Evolutionary conservation across 2,329 filamentous ascomycete species (phyloP).

Genomic region (Phialophora macrospora): DNA sequence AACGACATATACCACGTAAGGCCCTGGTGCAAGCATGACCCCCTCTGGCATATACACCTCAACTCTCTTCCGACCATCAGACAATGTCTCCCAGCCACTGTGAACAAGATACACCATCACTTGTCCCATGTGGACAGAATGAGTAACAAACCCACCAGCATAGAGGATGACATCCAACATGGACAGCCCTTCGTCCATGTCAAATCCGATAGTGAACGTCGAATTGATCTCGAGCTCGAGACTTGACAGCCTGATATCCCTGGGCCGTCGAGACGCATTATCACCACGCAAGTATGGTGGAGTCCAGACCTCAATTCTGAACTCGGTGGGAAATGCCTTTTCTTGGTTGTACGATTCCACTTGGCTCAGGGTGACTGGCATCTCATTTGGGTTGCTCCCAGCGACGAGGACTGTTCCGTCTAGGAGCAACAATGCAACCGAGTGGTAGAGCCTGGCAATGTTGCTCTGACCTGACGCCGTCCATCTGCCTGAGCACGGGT

Average conservation of each 20-base stretch:
- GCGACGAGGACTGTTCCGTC: conserved; percentile 65
- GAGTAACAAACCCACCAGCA: conserved; percentile 65
- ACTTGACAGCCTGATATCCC: conserved; percentile 52
- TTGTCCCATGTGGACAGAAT: conserved; percentile 66
- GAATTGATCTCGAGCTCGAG: conserved; percentile 52
- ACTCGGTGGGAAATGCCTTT: conserved; percentile 60
- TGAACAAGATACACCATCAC: conserved; percentile 61
- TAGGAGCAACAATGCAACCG: conserved; percentile 62
- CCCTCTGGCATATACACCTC: conserved; percentile 59
- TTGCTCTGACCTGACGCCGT: conserved; percentile 48
- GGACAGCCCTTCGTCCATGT: conserved; percentile 36
- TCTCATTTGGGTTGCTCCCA: conserved; percentile 65
- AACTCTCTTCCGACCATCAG: conserved; percentile 50
- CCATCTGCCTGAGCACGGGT: conserved; percentile 60
- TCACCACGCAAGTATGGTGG: conserved; percentile 64
- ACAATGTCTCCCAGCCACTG: conserved; percentile 53
- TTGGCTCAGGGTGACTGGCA: conserved; percentile 54
- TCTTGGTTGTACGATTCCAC: conserved; percentile 51
- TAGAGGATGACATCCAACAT: conserved; percentile 58
- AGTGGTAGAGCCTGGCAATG: conserved; percentile 64
- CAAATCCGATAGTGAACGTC: conserved; percentile 51
- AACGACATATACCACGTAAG: conserved; percentile 65
- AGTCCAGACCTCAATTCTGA: conserved; percentile 65
- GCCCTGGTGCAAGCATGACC: conserved; percentile 62
- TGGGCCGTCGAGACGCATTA: conserved; percentile 56